Percentiles rank a stretch among this genome's conserved stretches.
Evolutionary conservation across 108 stramenopile genomes (phyloP).

Genomic region (Skeletonema menzelii): DNA sequence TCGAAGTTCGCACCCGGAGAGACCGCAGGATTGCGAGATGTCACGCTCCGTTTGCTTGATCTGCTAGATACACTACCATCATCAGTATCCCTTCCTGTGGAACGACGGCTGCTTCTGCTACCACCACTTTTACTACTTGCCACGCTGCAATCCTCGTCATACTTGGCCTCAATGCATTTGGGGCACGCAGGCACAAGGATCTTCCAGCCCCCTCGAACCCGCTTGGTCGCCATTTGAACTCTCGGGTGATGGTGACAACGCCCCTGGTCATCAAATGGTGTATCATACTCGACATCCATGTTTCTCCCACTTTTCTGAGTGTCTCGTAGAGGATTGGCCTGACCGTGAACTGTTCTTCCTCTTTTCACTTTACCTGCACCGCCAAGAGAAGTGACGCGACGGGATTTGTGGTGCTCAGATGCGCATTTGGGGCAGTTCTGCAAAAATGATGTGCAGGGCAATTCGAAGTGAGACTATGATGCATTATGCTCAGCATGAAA

Average conservation of each 20-base stretch:
- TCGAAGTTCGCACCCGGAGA: constrained; percentile 31
- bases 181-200: constrained; percentile 35
- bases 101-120: neutral
- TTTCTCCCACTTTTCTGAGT: constrained; percentile 17
- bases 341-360: constrained; percentile 38
- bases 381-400: constrained; percentile 49
- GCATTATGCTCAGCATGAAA: neutral
- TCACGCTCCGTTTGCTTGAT: constrained; percentile 22
- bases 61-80: constrained; percentile 19
- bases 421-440: constrained; percentile 46
- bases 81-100: neutral
- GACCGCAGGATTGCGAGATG: constrained; percentile 28
- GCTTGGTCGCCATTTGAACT: constrained; percentile 48
- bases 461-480: neutral
- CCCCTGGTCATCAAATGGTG: constrained; percentile 43
- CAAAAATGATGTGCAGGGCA: neutral
- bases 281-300: constrained; percentile 46
- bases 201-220: constrained; percentile 43
- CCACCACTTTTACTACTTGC: constrained; percentile 9
- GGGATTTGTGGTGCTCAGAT: constrained; percentile 34
- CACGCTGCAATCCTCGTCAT: constrained; percentile 25
- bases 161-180: constrained; percentile 47
- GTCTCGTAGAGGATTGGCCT: constrained; percentile 23
- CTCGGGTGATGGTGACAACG: constrained; percentile 44
- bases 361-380: constrained; percentile 33